Conservation (phyloP, 108 stramenopile species). For the Pelagomonas calceolata region DNA sequence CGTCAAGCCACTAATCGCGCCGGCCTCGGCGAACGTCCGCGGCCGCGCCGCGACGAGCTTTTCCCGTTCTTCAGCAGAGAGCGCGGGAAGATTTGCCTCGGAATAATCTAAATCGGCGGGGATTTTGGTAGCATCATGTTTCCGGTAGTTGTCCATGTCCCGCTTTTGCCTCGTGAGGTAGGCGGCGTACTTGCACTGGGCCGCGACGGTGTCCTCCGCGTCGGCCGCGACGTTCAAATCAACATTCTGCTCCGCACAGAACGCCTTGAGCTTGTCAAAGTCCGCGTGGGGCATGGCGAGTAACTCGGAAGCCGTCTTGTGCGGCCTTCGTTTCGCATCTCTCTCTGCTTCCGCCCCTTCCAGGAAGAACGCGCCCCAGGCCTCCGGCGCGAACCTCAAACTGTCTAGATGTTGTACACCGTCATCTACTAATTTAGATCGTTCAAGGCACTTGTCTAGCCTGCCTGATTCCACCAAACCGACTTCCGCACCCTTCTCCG, state of each 20-base stretch:
- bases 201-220: constrained; percentile 80
- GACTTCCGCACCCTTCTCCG: constrained; percentile 64
- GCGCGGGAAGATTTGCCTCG: constrained; percentile 59
- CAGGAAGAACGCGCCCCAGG: constrained; percentile 38
- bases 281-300: constrained; percentile 68
- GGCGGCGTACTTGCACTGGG: constrained; percentile 71
- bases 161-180: constrained; percentile 72
- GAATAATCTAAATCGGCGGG: constrained; percentile 72
- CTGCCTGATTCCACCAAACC: constrained; percentile 55
- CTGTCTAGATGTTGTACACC: constrained; percentile 43
- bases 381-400: constrained; percentile 60
- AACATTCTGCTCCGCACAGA: constrained; percentile 33
- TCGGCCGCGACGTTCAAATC: constrained; percentile 33
- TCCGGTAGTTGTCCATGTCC: constrained; percentile 87
- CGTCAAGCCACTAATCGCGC: constrained; percentile 82
- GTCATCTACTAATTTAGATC: constrained; percentile 35
- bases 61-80: constrained; percentile 82
- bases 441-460: neutral
- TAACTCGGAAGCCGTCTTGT: constrained; percentile 76
- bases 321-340: constrained; percentile 18
- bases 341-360: neutral
- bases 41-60: constrained; percentile 58
- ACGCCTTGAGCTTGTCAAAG: constrained; percentile 64
- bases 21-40: constrained; percentile 78
- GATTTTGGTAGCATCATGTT: constrained; percentile 69